Base-by-base conservation (phyloP, 139 green algal species). In the Chlorella sp. region DNA sequence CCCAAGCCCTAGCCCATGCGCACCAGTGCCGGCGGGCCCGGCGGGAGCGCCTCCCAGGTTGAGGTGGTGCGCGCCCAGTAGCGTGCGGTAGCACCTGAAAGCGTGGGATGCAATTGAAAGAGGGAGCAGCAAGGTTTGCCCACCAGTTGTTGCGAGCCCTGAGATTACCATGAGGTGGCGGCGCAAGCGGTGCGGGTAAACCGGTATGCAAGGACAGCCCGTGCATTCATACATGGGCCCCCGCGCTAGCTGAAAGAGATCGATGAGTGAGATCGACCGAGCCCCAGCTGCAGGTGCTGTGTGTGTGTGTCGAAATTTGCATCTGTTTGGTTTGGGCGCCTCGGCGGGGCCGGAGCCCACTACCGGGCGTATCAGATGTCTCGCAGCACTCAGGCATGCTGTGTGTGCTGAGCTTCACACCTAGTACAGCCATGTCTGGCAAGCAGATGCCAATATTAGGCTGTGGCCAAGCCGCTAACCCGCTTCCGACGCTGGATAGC, bases 21-120 rank as follows among this genome's bases (percentile, higher is more conserved):
- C 34, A 72, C 67, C 42, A 49, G 69, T 74, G 31, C 80, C 80
- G 0, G 83, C 83, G 6, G 83, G 83, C 1, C 83, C 83, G 1
- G 82, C 83, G 0, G 83, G 83, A 2, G 83, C 84, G 2, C 84
- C 84, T 0, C 84, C 84, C 33, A 89, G 66, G 68, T 80, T 84
- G 31, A 89, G 69, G 70, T 89, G 84, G 73, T 87, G 81, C 14
- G 84, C 84, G 4, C 84, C 82, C 49, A 89, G 77, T 27, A 89
- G 78, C 24, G 84, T 89, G 34, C 82, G 79, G 65, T 86, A 86
- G 73, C 84, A 88, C n/a, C 80, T 70, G 61, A n/a, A 35, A n/a
- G n/a, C n/a, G 42, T 55, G 42, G 42, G 42, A 17, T 24, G 42
- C 10, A 55, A 10, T 17, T 24, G 10, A 55, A 55, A n/a, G n/a